phyloP scores from a whole-genome alignment of 441 rosid genomes.

The Adansonia gregorii region DNA sequence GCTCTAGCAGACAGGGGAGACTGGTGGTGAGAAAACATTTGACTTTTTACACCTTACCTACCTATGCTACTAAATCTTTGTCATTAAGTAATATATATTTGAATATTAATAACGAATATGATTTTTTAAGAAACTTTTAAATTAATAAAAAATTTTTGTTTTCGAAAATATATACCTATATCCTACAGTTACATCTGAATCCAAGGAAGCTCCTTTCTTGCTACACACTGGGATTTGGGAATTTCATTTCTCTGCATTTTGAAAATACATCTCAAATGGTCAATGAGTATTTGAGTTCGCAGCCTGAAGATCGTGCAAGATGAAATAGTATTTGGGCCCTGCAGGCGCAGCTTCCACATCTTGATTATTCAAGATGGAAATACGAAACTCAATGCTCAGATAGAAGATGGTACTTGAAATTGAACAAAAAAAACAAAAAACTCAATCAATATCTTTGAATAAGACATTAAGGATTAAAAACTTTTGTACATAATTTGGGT shows the following conservation, averaged over 20 bases:
- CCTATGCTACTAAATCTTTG: too few species aligned
- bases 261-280: too few species aligned
- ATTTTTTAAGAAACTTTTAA: too few species aligned
- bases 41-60: neutral
- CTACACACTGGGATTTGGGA: neutral
- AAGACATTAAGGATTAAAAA: neutral
- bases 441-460: neutral
- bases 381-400: neutral
- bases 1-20: neutral
- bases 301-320: neutral
- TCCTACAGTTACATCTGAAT: too few species aligned
- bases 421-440: neutral
- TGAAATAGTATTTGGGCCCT: neutral
- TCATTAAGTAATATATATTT: too few species aligned
- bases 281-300: neutral
- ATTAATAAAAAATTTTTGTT: too few species aligned
- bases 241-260: neutral
- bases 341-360: neutral
- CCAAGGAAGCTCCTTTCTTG: too few species aligned
- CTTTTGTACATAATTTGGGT: neutral
- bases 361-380: neutral
- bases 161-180: too few species aligned
- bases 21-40: neutral
- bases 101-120: too few species aligned
- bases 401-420: neutral